Percentiles rank a stretch among this genome's conserved stretches.
These are phyloP conservation scores for Diplodia mutila DNA, from an alignment of 2,329 filamentous ascomycete genomes.

Conservation along the genomic window DNA sequence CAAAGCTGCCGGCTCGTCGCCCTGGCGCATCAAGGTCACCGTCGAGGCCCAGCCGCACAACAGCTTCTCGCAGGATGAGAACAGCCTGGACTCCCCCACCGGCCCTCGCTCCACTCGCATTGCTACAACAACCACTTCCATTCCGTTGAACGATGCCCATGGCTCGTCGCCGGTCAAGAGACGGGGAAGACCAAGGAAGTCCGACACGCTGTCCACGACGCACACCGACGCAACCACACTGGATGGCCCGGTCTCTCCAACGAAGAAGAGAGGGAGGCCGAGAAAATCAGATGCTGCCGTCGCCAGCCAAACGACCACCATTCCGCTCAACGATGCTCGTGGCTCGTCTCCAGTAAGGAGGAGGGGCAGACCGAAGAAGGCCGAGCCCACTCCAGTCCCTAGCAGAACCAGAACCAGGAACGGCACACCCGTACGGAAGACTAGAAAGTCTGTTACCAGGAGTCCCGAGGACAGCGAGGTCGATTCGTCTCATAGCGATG, in stretches of 20 bases:
- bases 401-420: slow-evolving; percentile 37
- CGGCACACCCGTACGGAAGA: slow-evolving; percentile 32
- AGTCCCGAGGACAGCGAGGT: slow-evolving; percentile 6
- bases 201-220: slow-evolving; percentile 33
- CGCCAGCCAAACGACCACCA: not conserved
- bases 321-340: not conserved
- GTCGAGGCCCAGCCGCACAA: slow-evolving; percentile 51
- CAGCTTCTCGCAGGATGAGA: slow-evolving; percentile 35
- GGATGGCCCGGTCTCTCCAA: slow-evolving; percentile 35
- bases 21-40: slow-evolving; percentile 56
- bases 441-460: slow-evolving; percentile 12
- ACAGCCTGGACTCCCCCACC: slow-evolving; percentile 36
- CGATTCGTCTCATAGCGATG: slow-evolving; percentile 16
- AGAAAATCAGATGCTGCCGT: slow-evolving; percentile 28
- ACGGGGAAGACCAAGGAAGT: slow-evolving; percentile 44
- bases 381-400: not conserved
- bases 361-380: slow-evolving; percentile 1
- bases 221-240: slow-evolving; percentile 25
- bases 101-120: slow-evolving; percentile 36
- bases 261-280: slow-evolving; percentile 35
- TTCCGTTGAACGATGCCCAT: slow-evolving; percentile 48
- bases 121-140: slow-evolving; percentile 40
- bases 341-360: slow-evolving; percentile 33
- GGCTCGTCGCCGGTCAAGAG: slow-evolving; percentile 43
- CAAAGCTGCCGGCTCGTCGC: slow-evolving; percentile 44